Base-by-base conservation (phyloP, 1,284 basidiomycete species). In the Rhodotorula mucilaginosa region DNA sequence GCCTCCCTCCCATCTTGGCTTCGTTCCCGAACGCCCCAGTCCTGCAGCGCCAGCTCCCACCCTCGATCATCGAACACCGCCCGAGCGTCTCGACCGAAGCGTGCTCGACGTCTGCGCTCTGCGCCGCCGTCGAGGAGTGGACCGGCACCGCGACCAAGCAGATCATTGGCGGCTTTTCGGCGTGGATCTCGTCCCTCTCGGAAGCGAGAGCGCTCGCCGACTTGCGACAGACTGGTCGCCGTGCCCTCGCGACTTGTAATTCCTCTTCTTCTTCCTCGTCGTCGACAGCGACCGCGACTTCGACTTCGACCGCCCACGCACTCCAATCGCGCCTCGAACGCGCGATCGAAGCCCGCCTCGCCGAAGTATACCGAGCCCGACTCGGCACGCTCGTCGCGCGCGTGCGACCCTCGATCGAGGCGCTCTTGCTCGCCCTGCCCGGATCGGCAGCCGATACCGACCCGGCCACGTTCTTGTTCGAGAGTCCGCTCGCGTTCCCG, bases 21-120 rank as follows among this genome's bases (percentile, higher is more conserved):
- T 64, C 71, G 8, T 62, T 79, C 10, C 74, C 78, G 0, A 77
- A 77, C 61, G 67, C 72, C 58, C 66, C 75, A 21, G 70, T 74
- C 29, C 72, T 78, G 26, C 19, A 68, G 12, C 72, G 75, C 3
- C 74, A 79, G 47, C 74, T 79, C 15, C 76, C 78, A 0, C 56
- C 58, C 12, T 63, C 72, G 1, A 71, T 79, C 60, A 51, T 79
- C 48, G 54, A 58, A 26, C 74, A 71, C 63, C 71, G 68, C 4
- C 77, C 78, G 0, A 56, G 26, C 54, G 26, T 29, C 15, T 13
- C 54, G 26, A 29, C n/a, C 15, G n/a, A 13, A 44, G 26, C n/a
- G n/a, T 29, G 26, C 26, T 16, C 54, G 49, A 29, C 18, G 13
- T 15, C 8, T 18, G 18, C 15, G 26, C 15, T 56, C n/a, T 3